These are phyloP conservation scores for Salix viminalis DNA, from an alignment of 345 rosid genomes.

Conservation along the genomic window DNA sequence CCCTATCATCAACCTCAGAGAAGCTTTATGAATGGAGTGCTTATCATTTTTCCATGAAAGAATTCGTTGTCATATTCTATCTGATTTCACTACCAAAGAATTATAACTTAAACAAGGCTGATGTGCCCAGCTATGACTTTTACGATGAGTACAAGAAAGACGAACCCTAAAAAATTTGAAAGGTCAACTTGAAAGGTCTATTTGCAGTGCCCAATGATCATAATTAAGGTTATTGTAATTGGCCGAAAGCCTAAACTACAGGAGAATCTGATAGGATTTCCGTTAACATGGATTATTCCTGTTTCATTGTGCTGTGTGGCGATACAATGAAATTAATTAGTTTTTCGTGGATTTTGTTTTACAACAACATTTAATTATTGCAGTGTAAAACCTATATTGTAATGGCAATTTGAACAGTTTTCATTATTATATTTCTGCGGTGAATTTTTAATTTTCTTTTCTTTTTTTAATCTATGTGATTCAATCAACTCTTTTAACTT, in stretches of 20 bases:
- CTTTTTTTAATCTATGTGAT: neutral
- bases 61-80: neutral
- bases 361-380: neutral
- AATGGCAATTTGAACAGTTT: neutral
- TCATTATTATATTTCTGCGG: neutral
- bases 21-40: neutral
- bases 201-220: neutral
- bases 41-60: neutral
- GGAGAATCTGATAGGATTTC: conserved; percentile 6
- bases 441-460: neutral
- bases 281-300: neutral
- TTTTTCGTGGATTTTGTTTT: neutral
- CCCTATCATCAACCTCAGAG: neutral
- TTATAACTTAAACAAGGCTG: neutral
- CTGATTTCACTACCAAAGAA: neutral
- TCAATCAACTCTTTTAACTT: too few relatives aligned
- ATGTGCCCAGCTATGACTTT: neutral
- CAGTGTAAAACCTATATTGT: neutral
- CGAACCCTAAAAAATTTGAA: neutral
- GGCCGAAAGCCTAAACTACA: neutral
- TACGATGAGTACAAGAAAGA: neutral
- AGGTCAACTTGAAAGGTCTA: neutral
- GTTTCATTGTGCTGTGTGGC: neutral
- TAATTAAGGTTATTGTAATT: neutral
- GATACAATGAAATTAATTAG: neutral